Percentiles rank a stretch among this genome's conserved stretches.
Evolutionary conservation across 2,329 filamentous ascomycete genomes (phyloP).

Genomic region (Aspergillus awamori): DNA sequence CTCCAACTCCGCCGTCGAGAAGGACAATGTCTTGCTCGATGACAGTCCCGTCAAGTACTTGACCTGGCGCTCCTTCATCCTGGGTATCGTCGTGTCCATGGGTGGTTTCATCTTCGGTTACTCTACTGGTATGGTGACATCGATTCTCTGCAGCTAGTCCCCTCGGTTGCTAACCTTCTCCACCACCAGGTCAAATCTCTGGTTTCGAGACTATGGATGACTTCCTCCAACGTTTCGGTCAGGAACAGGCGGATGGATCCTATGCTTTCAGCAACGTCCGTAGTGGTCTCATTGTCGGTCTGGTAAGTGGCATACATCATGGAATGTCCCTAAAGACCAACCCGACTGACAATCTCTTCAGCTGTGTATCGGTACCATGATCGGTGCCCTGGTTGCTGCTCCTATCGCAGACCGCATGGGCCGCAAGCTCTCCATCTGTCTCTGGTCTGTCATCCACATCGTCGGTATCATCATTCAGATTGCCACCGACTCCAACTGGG

Average conservation of each 20-base stretch:
- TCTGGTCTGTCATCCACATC: conserved; percentile 50
- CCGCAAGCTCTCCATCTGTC: conserved; percentile 48
- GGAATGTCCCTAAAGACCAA: background rate
- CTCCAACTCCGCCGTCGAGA: conserved; percentile 37
- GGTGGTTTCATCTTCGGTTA: conserved; percentile 53
- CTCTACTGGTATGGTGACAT: conserved; percentile 39
- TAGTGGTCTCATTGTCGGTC: conserved; percentile 49
- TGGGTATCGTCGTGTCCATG: conserved; percentile 52
- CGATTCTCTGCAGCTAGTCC: background rate
- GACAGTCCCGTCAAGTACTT: conserved; percentile 48
- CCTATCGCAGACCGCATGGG: conserved; percentile 51
- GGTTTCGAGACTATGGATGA: conserved; percentile 52
- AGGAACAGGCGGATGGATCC: conserved; percentile 32
- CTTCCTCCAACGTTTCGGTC: conserved; percentile 47
- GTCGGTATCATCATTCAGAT: conserved; percentile 53
- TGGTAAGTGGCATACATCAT: conserved; percentile 35
- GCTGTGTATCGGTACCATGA: conserved; percentile 50
- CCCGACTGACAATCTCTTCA: conserved; percentile 24
- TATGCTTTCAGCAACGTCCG: conserved; percentile 50
- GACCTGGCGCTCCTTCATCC: conserved; percentile 47
- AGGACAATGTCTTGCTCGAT: conserved; percentile 38
- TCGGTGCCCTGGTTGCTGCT: conserved; percentile 46
- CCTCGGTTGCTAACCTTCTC: conserved; percentile 13
- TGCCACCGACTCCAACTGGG: conserved; percentile 45
- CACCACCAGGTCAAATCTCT: conserved; percentile 45